Base-by-base conservation (phyloP, 306 rosid species). In the Delonix regia region DNA sequence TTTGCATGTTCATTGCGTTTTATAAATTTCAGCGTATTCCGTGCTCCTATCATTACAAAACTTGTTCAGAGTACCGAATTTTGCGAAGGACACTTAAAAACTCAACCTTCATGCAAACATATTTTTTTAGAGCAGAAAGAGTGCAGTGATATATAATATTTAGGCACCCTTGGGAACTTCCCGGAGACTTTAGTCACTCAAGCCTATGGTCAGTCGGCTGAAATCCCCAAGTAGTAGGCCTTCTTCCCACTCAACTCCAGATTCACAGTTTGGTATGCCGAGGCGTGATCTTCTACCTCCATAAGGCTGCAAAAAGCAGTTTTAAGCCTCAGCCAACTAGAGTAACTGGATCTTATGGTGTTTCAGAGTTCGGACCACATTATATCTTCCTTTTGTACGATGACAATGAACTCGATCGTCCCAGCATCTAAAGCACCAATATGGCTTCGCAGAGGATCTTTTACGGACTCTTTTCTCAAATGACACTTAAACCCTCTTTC, bases 51-150 rank as follows among this genome's bases (percentile, higher is more conserved):
- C 59, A 55, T 19, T 75, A 59, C 33, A 34, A 45, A 28, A 75
- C 33, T 74, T 78, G 62, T 4, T 2, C 63, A 52, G 49, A 56
- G 70, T 59, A 55, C 73, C 74, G 49, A n/a, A 22, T 15, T 60
- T 27, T 33, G n/a, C 5, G 34, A 63, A 63, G 45, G 55, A 49
- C 55, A 49, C 55, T 49, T 49, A 15, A 18, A 41, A 60, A 25
- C 55, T 30, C 14, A 27, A 71, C 87, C 74, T 52, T 79, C 68
- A 71, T 64, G 60, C 64, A 60, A 62, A 25, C 75, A 74, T 36
- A 22, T 24, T 49, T 67, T 59, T 30, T 59, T 27, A 47, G 45
- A 47, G 59, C 57, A 78, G 62, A 68, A 22, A 57, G 68, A 22
- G 6, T 19, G 24, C 67, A 25, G 52, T 60, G 34, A 63, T 53